Percentiles rank a stretch among this genome's conserved stretches.
These are phyloP conservation scores for Cadophora sp. DNA, from an alignment of 2,329 filamentous ascomycete species.

Conservation along the genomic window DNA sequence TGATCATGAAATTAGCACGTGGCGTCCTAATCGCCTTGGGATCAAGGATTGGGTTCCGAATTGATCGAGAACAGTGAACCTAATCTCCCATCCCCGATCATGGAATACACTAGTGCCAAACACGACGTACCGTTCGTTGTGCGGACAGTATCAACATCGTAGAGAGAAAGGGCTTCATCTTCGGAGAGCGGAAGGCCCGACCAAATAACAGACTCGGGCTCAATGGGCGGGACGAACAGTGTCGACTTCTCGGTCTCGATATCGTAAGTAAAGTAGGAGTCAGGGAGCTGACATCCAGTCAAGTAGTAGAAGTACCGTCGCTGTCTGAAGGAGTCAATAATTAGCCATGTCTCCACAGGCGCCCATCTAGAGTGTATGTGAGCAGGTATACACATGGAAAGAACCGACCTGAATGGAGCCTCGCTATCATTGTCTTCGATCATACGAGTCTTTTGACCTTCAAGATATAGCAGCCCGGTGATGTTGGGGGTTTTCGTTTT, in stretches of 20 bases:
- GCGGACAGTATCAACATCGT: constrained; percentile 81
- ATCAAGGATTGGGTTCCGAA: too few relatives aligned
- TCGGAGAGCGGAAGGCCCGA: constrained; percentile 82
- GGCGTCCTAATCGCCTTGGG: too few relatives aligned
- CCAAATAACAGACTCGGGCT: constrained; percentile 93
- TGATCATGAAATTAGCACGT: too few relatives aligned
- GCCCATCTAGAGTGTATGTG: not conserved
- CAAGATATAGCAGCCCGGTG: constrained; percentile 83
- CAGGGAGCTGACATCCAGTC: constrained; percentile 80
- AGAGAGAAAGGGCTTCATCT: constrained; percentile 76
- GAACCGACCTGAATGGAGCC: constrained; percentile 73
- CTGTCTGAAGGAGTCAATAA: constrained; percentile 64
- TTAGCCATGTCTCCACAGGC: constrained; percentile 1
- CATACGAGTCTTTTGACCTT: constrained; percentile 81
- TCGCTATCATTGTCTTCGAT: constrained; percentile 90
- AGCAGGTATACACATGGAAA: not conserved
- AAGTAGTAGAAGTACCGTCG: constrained; percentile 95
- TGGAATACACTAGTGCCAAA: too few relatives aligned
- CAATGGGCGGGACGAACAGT: constrained; percentile 88
- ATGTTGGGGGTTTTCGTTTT: constrained; percentile 68
- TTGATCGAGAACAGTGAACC: too few relatives aligned
- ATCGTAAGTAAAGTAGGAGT: constrained; percentile 83
- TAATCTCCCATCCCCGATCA: too few relatives aligned
- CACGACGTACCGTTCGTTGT: constrained; percentile 59
- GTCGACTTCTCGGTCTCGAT: constrained; percentile 75